Evolutionary conservation across 2,329 filamentous ascomycete genomes (phyloP), one percentile per base, ranked within the genome.

Genomic region (Trichoderma sp.): DNA sequence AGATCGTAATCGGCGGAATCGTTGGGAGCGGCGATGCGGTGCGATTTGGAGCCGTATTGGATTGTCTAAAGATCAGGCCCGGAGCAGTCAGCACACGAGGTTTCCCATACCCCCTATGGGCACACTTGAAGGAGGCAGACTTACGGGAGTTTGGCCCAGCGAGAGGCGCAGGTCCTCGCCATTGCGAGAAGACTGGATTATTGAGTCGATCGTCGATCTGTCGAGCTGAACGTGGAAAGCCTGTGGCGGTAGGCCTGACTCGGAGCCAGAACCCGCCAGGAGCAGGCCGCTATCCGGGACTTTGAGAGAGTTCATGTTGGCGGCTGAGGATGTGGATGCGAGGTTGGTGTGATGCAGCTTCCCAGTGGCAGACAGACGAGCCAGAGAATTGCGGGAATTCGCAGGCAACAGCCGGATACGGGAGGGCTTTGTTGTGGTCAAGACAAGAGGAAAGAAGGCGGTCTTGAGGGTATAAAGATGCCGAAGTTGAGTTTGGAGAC

Each of bases 151-250:
- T 76, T 82, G 83, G 53, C 89, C 89, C 73, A 91, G 80, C 6
- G 86, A 85, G 76, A 91, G 82, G 76, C 88, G 83, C 68, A 91
- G 84, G 60, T 85, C 82, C 70, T 87, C 84, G 65, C 88, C 88
- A 81, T 85, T 84, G 76, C 86, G 86, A 51, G 88, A 84, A 76
- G 86, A 88, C 79, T 84, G 84, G 75, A 91, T 90, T 86, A 91
- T 87, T 73, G 88, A 84, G 78, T 90, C 87, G 76, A 91, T 86
- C 66, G 89, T 83, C 77, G 82, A 83, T 78, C 90, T 86, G 75
- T 83, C 85, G 73, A 91, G 80, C n/a, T 83, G 85, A 71, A 91
- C 81, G 74, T 87, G 85, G 77, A 91, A 88, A 36, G 86, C 87
- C 76, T 90, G 87, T 34, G 83, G 82, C 9, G 86, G 86, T 71